Evolutionary conservation across 2,329 filamentous ascomycete species (phyloP), one percentile per base, ranked within the genome.

Genomic region (Cercospora sojina): DNA sequence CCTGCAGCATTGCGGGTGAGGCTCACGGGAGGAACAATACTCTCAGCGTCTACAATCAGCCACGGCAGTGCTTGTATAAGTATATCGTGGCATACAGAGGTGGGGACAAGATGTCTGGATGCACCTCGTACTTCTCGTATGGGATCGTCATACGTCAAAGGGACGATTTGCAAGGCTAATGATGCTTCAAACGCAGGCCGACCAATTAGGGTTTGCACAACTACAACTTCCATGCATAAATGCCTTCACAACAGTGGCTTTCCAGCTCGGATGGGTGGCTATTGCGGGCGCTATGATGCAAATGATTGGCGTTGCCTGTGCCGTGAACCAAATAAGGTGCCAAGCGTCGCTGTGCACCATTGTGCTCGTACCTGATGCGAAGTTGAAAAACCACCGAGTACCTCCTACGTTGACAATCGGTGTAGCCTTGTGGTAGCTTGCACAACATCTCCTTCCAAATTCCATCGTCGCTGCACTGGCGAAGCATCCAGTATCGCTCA

Each of bases 41-140:
- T 62, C 47, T 18, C 29, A 31, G 13, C 3, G 47, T 18, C 25
- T 18, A 43, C n/a, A 51, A 6, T 27, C 25, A 23, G 51, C 35
- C 38, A 56, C 27, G 38, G 58, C 18, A 23, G 13, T 62, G 31
- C 31, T 61, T 65, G 58, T 62, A 65, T 38, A 43, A 47, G 29
- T 32, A 47, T 29, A n/a, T 49, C 1, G 31, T 29, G 16, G 16
- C 16, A 20, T 31, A 16, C 16, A 32, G n/a, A 20, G 25, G 27
- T 10, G 18, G 41, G 27, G 16, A 29, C n/a, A 18, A 23, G 27
- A 23, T 31, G 20, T 38, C 9, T 2, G 41, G n/a, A 8, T 31
- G 43, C 59, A 53, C 53, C 31, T 66, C 64, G 64, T 63, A 66
- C 25, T 49, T 63, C 64, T 66, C 64, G 64, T 66, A 66, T 49